Base-by-base conservation (phyloP, 164 flowering plant genomes). In the Umbilicus rupestris region DNA sequence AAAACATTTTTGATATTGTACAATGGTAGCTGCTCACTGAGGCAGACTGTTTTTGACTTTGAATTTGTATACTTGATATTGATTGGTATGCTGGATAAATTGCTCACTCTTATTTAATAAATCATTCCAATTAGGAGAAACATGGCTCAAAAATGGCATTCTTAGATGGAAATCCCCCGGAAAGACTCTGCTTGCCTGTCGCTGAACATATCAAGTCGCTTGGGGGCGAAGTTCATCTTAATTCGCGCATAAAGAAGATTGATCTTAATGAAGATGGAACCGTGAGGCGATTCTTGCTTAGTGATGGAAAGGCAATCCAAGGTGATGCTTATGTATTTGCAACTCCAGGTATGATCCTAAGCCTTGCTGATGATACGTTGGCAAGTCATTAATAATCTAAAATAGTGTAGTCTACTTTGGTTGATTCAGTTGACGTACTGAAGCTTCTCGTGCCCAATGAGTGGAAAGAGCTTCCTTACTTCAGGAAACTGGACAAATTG, bases 61-160 rank as follows among this genome's bases (percentile, higher is more conserved):
- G 44, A 41, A 41, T 41, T 0, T 55, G 19, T 29, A 28, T 55
- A 26, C 60, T 55, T 16, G 33, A 55, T 24, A 52, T 24, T 22
- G 58, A 52, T 28, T 24, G 33, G 31, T 28, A 55, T 22, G 22
- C 3, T 24, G 22, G 44, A 37, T 63, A 26, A 20, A 39, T 35
- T 62, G 55, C 26, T 31, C 15, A 39, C 30, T 35, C 33, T 49
- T 16, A 1, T 41, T 69, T 45, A 66, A 42, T 29, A 7, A 22
- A 62, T 19, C 62, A 58, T 62, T 26, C 72, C 63, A 66, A n/a
- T 75, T 83, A 94, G 99, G 99, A 94, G 78, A 94, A 87, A 69
- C 84, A 92, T 73, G 99, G 99, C 39, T 94, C 99, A 12, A 94
- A 94, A 85, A 94, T 94, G 99, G 99, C 99, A 26, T 94, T 94